These are phyloP conservation scores for Aspergillus nidulans DNA, from an alignment of 495 filamentous ascomycete genomes.

Conservation along the genomic window DNA sequence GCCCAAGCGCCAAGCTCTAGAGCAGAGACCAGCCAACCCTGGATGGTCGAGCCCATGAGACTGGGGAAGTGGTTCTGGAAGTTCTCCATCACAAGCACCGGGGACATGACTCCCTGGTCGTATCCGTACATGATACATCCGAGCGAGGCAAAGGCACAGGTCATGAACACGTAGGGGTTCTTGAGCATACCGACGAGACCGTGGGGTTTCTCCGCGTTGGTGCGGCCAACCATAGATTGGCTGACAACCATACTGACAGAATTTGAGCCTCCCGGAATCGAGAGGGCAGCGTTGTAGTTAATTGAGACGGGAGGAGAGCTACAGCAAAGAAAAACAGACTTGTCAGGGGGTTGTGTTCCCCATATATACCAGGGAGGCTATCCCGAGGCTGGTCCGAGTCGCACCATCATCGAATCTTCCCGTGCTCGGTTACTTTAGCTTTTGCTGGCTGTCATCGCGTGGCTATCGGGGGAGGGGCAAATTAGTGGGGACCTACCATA, in stretches of 20 bases:
- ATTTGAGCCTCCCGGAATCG: background rate
- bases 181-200: slow-evolving; percentile 8
- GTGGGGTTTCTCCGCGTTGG: slow-evolving; percentile 7
- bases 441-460: background rate
- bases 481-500: background rate
- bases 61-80: slow-evolving; percentile 38
- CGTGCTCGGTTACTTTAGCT: background rate
- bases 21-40: slow-evolving; percentile 74
- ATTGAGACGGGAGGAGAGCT: background rate
- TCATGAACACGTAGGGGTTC: slow-evolving; percentile 5
- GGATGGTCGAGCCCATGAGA: slow-evolving; percentile 57
- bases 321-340: background rate
- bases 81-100: slow-evolving; percentile 34
- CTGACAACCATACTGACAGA: slow-evolving; percentile 1
- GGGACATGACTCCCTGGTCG: slow-evolving; percentile 79
- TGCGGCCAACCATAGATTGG: slow-evolving; percentile 7
- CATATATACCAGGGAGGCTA: background rate
- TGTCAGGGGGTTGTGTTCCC: no score
- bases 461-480: background rate
- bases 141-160: slow-evolving; percentile 1
- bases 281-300: background rate
- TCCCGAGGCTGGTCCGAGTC: background rate
- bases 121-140: slow-evolving; percentile 42
- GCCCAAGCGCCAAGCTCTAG: slow-evolving; percentile 81
- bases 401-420: background rate